A percentile compares a stretch with the other conserved stretches of the same genome.
These are phyloP conservation scores for Berberis thunbergii DNA, from an alignment of 164 flowering plant species.

Conservation along the genomic window DNA sequence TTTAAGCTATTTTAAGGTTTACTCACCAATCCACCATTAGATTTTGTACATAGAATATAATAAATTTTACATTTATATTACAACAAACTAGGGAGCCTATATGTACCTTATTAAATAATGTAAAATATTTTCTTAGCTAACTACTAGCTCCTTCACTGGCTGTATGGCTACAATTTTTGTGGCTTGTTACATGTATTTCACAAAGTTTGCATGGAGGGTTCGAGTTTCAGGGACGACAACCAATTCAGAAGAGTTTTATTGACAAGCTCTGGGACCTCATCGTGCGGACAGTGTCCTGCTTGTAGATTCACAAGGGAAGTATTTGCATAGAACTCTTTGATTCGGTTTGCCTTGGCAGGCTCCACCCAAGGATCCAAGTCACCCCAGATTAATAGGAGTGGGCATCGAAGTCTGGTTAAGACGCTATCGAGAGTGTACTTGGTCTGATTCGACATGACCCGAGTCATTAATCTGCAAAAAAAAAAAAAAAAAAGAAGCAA, in stretches of 20 bases:
- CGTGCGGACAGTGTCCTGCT: slow-evolving; percentile 99
- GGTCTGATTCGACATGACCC: slow-evolving; percentile 71
- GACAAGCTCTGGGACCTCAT: slow-evolving; percentile 85
- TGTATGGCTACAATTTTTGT: neutral
- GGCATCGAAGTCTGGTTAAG: slow-evolving; percentile 65
- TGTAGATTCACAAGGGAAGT: slow-evolving; percentile 65
- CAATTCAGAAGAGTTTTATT: slow-evolving; percentile 65
- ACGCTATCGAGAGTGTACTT: slow-evolving; percentile 68
- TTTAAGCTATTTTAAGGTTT: no score
- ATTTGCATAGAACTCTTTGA: slow-evolving; percentile 82
- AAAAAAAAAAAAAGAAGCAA: neutral
- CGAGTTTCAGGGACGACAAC: slow-evolving; percentile 42
- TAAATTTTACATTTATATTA: no score
- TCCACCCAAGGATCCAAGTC: slow-evolving; percentile 99
- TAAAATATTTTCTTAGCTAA: no score
- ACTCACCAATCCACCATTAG: no score
- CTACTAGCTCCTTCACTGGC: neutral
- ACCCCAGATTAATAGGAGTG: slow-evolving; percentile 85
- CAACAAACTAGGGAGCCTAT: no score
- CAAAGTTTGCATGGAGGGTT: slow-evolving; percentile 23
- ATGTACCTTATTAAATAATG: no score
- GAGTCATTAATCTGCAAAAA: slow-evolving; percentile 69
- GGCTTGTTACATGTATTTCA: slow-evolving; percentile 1
- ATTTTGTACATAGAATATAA: no score
- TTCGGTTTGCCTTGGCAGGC: slow-evolving; percentile 68